Base-by-base conservation (phyloP, 345 rosid genomes). In the Eucalyptus dawsonii region DNA sequence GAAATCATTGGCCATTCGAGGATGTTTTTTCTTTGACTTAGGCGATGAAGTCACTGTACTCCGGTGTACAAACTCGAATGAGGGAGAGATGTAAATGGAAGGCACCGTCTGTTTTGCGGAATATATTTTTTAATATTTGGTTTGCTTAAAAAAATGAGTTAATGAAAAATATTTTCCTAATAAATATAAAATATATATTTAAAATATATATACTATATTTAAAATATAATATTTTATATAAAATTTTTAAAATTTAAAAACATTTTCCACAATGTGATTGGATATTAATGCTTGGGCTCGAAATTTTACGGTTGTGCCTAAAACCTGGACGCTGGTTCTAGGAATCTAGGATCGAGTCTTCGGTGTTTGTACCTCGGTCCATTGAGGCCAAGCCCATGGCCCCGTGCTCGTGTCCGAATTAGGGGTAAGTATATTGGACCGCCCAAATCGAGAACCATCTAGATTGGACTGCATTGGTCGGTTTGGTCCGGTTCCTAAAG, bases 381-480 rank as follows among this genome's bases (percentile, higher is more conserved):
- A 2, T 10, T 4, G 62, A 56, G 14, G 62, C 1, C 6, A 5
- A 4, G 27, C 6, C 6, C 29, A 56, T 56, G 29, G 29, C 62
- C 62, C 21, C 0, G 0, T 56, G 29, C 62, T 24, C 0, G 1
- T 56, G 29, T 24, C 2, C 3, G 6, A 56, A 24, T 53, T 53
- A 7, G 0, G 11, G 58, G 25, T 53, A 7, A 53, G 5, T 21
- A 8, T 53, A 53, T 21, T 19, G 25, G 58, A 53, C 58, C 0
- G 0, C 4, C 11, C 25, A 53, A 53, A 53, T 53, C 0, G 1
- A 7, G 58, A 53, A 53, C 0, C 11, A 19, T 53, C 5, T 1
- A 0, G 0, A 53, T 19, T 0, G 10, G 24, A 53, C 56, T 0
- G 10, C 24, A 53, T 0, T 0, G 4, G 0, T 19, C 2, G 58